Evolutionary conservation across 805 yeast genomes (phyloP), one percentile per base, ranked within the genome.

Genomic region (Isabelozyma pseudorhagii): DNA sequence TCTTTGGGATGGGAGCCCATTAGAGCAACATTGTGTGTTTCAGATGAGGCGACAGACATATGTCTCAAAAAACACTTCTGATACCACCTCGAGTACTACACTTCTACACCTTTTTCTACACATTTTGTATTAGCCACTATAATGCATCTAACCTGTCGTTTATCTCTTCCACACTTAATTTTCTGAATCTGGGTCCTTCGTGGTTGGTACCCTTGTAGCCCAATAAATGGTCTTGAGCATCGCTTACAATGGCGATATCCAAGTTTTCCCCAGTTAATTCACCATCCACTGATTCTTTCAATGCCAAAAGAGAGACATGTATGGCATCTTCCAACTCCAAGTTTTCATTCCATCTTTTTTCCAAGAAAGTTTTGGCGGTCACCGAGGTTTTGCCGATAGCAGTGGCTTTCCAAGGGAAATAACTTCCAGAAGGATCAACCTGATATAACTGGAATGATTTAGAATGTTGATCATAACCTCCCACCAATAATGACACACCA

Each of bases 341-440:
- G 69, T 94, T 97, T 56, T 91, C 96, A 66, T 92, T 93, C 97
- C 98, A 94, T 72, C 99, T 85, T 74, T 94, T 94, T 69, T 94
- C 99, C 64, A 94, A 74, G 61, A 94, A 94, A 1, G 98, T 93
- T 76, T 96, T 94, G 36, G 98, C 99, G n/a, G 96, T 89, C 42
- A 84, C 83, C 3, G 97, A 85, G 25, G 97, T 96, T 66, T 91
- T 92, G 55, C 99, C 99, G 60, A 94, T 94, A 21, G 99, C 98
- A 3, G 99, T 93, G 38, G 99, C 99, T 71, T 93, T 94, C 99
- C 99, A 94, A 8, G 99, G 98, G 79, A 89, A 94, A 68, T 87
- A 94, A 40, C 97, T 84, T 8, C 99, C 99, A 3, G 96, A 87
- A 4, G 99, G 99, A 72, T 94, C 99, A 44, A 94, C 96, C 72